Conservation (phyloP, 2,329 filamentous ascomycete species). For the Cryphonectria naterciae region DNA sequence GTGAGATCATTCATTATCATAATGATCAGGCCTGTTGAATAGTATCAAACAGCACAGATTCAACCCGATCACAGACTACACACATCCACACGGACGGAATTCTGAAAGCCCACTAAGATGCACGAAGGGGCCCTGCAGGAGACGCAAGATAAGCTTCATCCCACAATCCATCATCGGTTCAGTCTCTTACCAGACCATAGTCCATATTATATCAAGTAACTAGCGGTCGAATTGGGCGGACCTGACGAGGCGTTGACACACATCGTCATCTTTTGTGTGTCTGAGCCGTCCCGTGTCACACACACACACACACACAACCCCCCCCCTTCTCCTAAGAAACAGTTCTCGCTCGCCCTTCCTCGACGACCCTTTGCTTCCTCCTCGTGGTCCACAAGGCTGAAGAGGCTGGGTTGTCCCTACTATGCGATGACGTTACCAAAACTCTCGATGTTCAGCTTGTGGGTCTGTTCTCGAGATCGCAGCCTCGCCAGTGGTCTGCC, state of each 20-base stretch:
- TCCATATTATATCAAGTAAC: not conserved
- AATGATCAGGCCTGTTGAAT: not conserved
- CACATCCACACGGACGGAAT: not conserved
- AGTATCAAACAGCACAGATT: not conserved
- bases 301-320: no score
- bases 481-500: not conserved
- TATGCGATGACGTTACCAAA: slow-evolving; percentile 2
- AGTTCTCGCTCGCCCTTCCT: no score
- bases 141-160: not conserved
- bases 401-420: not conserved
- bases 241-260: not conserved
- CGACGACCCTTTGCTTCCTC: not conserved
- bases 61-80: not conserved
- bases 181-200: not conserved
- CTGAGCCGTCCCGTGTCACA: not conserved
- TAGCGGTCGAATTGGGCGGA: not conserved
- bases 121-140: not conserved
- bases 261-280: not conserved
- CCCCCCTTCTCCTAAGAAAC: not conserved
- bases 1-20: not conserved
- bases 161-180: not conserved
- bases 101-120: not conserved
- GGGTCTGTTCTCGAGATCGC: not conserved
- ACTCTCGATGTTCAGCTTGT: not conserved
- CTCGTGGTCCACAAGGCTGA: slow-evolving; percentile 6